Base-by-base conservation (phyloP, 371 early-diverging fungal species). In the Nosema muscidifuracis region DNA sequence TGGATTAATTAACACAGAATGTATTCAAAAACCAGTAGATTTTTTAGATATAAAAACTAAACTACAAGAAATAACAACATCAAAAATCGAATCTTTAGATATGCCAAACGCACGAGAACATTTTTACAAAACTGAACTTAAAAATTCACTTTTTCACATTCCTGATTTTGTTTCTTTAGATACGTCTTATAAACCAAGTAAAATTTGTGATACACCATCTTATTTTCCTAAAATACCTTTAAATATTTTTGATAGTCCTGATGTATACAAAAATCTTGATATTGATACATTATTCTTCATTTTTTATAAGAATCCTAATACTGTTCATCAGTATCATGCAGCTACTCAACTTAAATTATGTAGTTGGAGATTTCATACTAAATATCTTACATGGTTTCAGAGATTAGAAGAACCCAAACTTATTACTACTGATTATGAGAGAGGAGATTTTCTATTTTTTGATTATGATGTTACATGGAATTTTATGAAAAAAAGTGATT, bases 331-430 rank as follows among this genome's bases (percentile, higher is more conserved):
- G 89, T 90, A 90, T 78, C 85, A 94, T 62, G 95, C 96, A 15
- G 95, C 95, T 16, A 86, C 89, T 62, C 94, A 94, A 79, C 83
- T 97, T 66, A 96, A 95, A 82, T 88, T 90, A 75, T 93, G 93
- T 77, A 90, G 90, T 16, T 97, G 97, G 97, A 87, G 97, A 64
- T 96, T 93, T 82, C 96, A 97, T 84, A 94, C 93, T 82, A 93
- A 94, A 84, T 95, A 94, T 75, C 83, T 87, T 72, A 94, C 94
- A 24, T 96, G 96, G 97, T 97, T 97, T 86, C 96, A 97, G 79
- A 88, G 97, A 22, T 91, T 91, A 75, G 93, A 94, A 75, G 95
- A 97, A 82, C 97, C 97, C 22, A 89, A 88, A 77, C 86, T 87
- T 20, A 93, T 95, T 65, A 95, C 92, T 16, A 93, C 94, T 62